A percentile compares a stretch with the other conserved stretches of the same genome.
These are phyloP conservation scores for Myxozyma monticola DNA, from an alignment of 805 yeast species.

Conservation along the genomic window DNA sequence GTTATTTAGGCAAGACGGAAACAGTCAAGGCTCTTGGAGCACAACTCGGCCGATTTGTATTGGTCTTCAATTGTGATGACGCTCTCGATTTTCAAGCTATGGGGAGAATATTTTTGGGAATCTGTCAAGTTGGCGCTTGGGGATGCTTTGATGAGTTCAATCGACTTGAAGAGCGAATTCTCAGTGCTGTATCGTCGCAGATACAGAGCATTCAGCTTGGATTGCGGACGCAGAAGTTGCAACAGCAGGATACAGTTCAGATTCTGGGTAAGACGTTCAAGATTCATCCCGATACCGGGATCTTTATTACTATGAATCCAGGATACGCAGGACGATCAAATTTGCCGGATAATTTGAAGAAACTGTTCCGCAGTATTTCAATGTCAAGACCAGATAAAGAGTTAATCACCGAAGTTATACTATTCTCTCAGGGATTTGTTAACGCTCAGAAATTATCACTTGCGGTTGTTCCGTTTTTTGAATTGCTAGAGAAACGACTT, in stretches of 20 bases:
- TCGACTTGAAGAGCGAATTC: slow-evolving; percentile 63
- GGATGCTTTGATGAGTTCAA: slow-evolving; percentile 96
- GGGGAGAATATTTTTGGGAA: slow-evolving; percentile 72
- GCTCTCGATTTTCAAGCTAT: slow-evolving; percentile 78
- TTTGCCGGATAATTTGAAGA: slow-evolving; percentile 83
- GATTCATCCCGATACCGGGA: slow-evolving; percentile 42
- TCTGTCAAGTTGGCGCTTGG: slow-evolving; percentile 86
- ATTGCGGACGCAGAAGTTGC: slow-evolving; percentile 35
- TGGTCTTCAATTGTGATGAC: slow-evolving; percentile 91
- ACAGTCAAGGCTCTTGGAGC: slow-evolving; percentile 81
- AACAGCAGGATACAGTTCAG: slow-evolving; percentile 23
- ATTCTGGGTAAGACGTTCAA: slow-evolving; percentile 32
- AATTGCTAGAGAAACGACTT: slow-evolving; percentile 42
- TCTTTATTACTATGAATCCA: slow-evolving; percentile 91
- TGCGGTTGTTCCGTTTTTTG: slow-evolving; percentile 57
- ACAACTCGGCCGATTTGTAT: slow-evolving; percentile 73
- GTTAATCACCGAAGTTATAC: slow-evolving; percentile 67
- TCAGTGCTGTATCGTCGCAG: slow-evolving; percentile 84
- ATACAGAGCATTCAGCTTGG: slow-evolving; percentile 69
- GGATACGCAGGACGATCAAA: slow-evolving; percentile 78
- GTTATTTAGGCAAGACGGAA: slow-evolving; percentile 64
- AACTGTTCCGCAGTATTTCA: slow-evolving; percentile 71
- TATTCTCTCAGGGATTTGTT: slow-evolving; percentile 69
- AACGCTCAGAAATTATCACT: slow-evolving; percentile 49
- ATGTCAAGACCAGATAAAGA: slow-evolving; percentile 71